Evolutionary conservation across 495 filamentous ascomycete genomes (phyloP).

Genomic region (Penicillium alfredii): DNA sequence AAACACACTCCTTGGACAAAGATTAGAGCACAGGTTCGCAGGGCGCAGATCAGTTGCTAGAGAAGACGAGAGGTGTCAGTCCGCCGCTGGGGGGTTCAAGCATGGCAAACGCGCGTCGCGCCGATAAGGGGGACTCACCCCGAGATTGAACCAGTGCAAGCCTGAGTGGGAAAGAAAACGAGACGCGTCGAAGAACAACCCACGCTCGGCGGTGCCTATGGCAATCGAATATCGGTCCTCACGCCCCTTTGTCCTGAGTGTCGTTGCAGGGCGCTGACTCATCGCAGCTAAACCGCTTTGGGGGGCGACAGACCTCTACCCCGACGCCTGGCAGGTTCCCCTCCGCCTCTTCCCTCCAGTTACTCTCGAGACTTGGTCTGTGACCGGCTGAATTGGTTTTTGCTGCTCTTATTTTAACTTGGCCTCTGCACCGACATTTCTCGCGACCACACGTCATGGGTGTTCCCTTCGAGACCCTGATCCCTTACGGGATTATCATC

Average conservation of each 20-base stretch:
- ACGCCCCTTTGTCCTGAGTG: constrained; percentile 37
- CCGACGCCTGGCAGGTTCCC: constrained; percentile 12
- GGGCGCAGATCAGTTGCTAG: constrained; percentile 17
- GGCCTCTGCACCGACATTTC: not conserved
- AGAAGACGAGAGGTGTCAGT: constrained; percentile 16
- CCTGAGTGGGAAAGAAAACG: constrained; percentile 12
- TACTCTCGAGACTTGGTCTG: constrained; percentile 7
- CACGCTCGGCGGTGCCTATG: constrained; percentile 24
- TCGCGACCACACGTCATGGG: constrained; percentile 57
- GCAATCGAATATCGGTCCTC: constrained; percentile 30
- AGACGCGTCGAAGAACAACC: constrained; percentile 36
- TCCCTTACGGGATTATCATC: constrained; percentile 90
- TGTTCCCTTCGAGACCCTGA: constrained; percentile 89
- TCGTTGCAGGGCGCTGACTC: constrained; percentile 43
- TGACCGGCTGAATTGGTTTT: constrained; percentile 5
- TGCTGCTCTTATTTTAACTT: not conserved
- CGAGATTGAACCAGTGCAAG: constrained; percentile 12
- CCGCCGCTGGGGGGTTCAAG: constrained; percentile 9
- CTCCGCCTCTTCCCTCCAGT: constrained; percentile 19
- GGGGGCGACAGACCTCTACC: constrained; percentile 22
- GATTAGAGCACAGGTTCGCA: constrained; percentile 2
- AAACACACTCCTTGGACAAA: too few relatives aligned
- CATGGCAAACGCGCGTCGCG: constrained; percentile 22
- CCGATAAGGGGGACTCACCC: constrained; percentile 19
- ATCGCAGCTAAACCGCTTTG: too few relatives aligned